Evolutionary conservation across 140 eudicot genomes (phyloP).

Genomic region (Erigeron philadelphicus): DNA sequence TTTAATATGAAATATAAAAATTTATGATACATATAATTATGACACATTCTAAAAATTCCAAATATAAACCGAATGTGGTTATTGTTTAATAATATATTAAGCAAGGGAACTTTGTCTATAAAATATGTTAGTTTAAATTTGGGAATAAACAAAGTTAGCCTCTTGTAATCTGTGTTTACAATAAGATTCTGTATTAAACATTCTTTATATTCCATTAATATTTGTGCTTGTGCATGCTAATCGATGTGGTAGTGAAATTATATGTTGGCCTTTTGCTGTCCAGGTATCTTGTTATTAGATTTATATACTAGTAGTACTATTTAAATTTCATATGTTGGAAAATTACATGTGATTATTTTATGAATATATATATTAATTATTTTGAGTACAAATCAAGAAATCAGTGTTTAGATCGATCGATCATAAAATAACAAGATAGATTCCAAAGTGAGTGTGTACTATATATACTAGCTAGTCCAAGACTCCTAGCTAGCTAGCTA

Average conservation of each 20-base stretch:
- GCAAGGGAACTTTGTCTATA: not conserved
- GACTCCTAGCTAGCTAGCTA: slow-evolving; percentile 15
- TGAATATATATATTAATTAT: not conserved
- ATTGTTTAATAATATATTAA: slow-evolving; percentile 5
- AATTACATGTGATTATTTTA: slow-evolving; percentile 9
- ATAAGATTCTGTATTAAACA: slow-evolving; percentile 39
- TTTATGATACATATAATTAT: too few relatives aligned
- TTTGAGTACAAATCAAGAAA: slow-evolving; percentile 13
- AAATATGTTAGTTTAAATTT: slow-evolving; percentile 10
- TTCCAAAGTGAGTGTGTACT: slow-evolving; percentile 4
- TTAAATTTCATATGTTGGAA: not conserved
- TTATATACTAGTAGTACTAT: not conserved
- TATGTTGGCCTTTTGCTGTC: slow-evolving; percentile 32
- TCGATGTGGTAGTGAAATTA: slow-evolving; percentile 23
- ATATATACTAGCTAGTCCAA: not conserved
- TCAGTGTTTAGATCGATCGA: not conserved
- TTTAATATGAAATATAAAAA: too few relatives aligned
- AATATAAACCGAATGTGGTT: slow-evolving; percentile 6
- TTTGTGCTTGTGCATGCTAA: slow-evolving; percentile 33
- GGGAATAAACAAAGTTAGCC: slow-evolving; percentile 28
- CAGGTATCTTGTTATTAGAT: slow-evolving; percentile 32
- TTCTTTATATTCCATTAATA: slow-evolving; percentile 36
- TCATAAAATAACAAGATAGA: not conserved
- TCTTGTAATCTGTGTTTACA: slow-evolving; percentile 31
- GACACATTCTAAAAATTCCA: too few relatives aligned